phyloP scores from a whole-genome alignment of 2,329 filamentous ascomycete species.

The Fusarium piperis region DNA sequence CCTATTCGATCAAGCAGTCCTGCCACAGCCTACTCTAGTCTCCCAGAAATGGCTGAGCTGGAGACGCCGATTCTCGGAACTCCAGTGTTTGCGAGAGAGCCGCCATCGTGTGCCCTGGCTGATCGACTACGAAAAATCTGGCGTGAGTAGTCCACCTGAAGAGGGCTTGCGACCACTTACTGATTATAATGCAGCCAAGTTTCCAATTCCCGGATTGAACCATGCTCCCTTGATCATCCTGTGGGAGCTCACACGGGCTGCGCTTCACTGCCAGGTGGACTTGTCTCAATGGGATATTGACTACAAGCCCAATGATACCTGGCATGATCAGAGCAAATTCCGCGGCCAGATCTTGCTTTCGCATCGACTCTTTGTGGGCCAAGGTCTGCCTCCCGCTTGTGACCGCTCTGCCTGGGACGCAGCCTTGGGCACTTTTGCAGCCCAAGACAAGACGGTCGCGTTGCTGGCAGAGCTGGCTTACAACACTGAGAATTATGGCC shows the following conservation, averaged over 20 bases:
- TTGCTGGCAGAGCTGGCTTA: slow-evolving; percentile 56
- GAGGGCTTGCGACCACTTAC: neutral
- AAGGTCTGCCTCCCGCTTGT: slow-evolving; percentile 59
- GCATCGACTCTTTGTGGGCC: slow-evolving; percentile 54
- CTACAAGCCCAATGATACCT: slow-evolving; percentile 49
- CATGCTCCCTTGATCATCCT: slow-evolving; percentile 58
- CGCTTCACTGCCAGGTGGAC: slow-evolving; percentile 56
- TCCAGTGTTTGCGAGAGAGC: neutral
- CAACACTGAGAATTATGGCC: slow-evolving; percentile 47
- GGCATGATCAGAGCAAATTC: slow-evolving; percentile 56
- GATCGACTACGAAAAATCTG: slow-evolving; percentile 50
- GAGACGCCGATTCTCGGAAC: slow-evolving; percentile 5
- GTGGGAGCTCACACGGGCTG: slow-evolving; percentile 63
- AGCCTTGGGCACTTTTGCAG: slow-evolving; percentile 50
- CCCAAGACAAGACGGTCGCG: slow-evolving; percentile 50
- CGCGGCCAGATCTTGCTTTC: slow-evolving; percentile 50
- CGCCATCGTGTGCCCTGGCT: slow-evolving; percentile 16
- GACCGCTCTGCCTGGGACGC: slow-evolving; percentile 57
- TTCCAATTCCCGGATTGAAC: slow-evolving; percentile 51
- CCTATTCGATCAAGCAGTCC: slow-evolving; percentile 17
- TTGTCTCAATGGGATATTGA: slow-evolving; percentile 47
- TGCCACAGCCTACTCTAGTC: slow-evolving; percentile 29
- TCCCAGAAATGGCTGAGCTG: slow-evolving; percentile 26
- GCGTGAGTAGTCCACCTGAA: slow-evolving; percentile 46
- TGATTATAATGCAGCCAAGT: slow-evolving; percentile 45